These are phyloP conservation scores for Cucurbitaria berberidis DNA, from an alignment of 2,329 filamentous ascomycete species.

Conservation along the genomic window DNA sequence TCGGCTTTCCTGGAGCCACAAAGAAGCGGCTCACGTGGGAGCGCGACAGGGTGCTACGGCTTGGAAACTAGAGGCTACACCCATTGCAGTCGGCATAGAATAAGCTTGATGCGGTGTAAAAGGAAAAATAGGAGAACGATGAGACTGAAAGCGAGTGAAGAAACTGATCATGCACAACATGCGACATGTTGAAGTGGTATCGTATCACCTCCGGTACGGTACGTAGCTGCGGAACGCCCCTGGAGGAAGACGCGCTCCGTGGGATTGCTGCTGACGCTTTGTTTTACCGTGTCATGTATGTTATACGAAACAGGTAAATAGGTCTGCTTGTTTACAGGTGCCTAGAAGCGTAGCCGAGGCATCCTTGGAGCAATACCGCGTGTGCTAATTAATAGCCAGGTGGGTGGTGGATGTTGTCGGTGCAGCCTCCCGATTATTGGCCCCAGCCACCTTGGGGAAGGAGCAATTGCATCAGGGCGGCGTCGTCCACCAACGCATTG, in stretches of 20 bases:
- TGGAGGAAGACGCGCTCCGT: not conserved
- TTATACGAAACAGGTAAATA: not conserved
- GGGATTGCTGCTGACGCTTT: not conserved
- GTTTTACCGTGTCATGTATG: not conserved
- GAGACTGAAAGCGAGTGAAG: not conserved
- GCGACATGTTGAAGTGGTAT: not conserved
- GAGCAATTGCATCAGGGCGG: constrained; percentile 40
- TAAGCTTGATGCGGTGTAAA: not conserved
- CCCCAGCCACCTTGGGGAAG: constrained; percentile 34
- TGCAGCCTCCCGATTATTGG: constrained; percentile 34
- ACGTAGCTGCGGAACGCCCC: not conserved
- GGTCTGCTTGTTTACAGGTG: not conserved
- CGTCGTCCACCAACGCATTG: constrained; percentile 20
- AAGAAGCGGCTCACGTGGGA: constrained; percentile 8
- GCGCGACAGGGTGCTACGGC: constrained; percentile 10
- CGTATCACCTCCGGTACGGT: not conserved
- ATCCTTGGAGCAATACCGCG: not conserved
- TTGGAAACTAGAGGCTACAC: constrained; percentile 1
- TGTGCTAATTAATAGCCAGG: constrained; percentile 1
- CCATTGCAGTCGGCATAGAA: not conserved
- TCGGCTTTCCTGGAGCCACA: too few relatives aligned
- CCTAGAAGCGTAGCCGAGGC: not conserved
- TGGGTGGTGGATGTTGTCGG: constrained; percentile 19
- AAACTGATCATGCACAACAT: not conserved
- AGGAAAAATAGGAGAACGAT: not conserved